Evolutionary conservation across 192 early-diverging fungal genomes (phyloP).

Genomic region (Lobosporangium transversale): DNA sequence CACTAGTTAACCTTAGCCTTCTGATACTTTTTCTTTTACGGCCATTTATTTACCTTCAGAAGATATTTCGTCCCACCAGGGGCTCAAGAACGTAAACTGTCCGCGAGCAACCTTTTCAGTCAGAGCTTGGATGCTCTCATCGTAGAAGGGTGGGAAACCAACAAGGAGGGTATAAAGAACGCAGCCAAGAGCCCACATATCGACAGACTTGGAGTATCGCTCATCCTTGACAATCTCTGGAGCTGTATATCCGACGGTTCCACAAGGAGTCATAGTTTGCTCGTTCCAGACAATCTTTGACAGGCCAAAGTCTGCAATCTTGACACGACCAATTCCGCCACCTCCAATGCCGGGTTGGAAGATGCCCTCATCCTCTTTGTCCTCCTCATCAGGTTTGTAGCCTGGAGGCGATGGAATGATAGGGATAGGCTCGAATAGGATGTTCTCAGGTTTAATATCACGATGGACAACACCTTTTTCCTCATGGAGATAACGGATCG

Average conservation of each 20-base stretch:
- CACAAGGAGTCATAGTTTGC: slow-evolving; percentile 89
- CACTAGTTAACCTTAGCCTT: too few species aligned
- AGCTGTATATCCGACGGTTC: slow-evolving; percentile 92
- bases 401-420: slow-evolving; percentile 60
- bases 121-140: slow-evolving; percentile 78
- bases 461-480: slow-evolving; percentile 86
- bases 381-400: slow-evolving; percentile 64
- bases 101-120: slow-evolving; percentile 89
- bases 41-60: slow-evolving; percentile 52
- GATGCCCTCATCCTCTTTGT: slow-evolving; percentile 78
- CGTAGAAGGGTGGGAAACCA: slow-evolving; percentile 86
- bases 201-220: slow-evolving; percentile 82
- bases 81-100: slow-evolving; percentile 83
- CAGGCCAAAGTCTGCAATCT: slow-evolving; percentile 91
- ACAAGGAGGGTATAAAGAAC: slow-evolving; percentile 85
- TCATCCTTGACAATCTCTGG: slow-evolving; percentile 90
- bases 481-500: slow-evolving; percentile 85
- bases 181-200: slow-evolving; percentile 91
- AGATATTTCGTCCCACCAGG: slow-evolving; percentile 94
- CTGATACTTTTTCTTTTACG: too few species aligned
- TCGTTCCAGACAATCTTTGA: slow-evolving; percentile 88
- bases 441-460: slow-evolving; percentile 96
- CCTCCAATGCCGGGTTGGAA: slow-evolving; percentile 80
- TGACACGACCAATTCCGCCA: slow-evolving; percentile 84
- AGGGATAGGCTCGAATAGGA: slow-evolving; percentile 79